These are phyloP conservation scores for Solanum lycopersicoides DNA, from an alignment of 257 asterid species.

Conservation along the genomic window DNA sequence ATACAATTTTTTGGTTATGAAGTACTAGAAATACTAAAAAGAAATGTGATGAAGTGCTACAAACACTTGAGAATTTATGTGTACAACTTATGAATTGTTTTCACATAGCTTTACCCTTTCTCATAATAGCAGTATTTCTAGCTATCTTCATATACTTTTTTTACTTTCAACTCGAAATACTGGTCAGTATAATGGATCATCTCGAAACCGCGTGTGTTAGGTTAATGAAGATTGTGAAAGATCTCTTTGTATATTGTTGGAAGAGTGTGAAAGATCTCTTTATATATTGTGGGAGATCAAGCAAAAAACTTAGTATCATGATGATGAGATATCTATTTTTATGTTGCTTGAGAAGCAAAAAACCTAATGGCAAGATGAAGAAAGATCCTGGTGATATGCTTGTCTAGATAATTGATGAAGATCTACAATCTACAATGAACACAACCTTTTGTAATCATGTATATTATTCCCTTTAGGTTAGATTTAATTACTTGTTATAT, in stretches of 20 bases:
- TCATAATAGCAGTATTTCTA: not conserved
- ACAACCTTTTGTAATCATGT: too few relatives aligned
- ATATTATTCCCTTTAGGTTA: too few relatives aligned
- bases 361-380: too few relatives aligned
- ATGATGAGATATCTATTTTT: conserved; percentile 9
- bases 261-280: not conserved
- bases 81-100: conserved; percentile 10
- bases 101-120: not conserved
- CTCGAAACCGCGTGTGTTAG: not conserved
- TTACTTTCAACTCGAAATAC: not conserved
- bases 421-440: too few relatives aligned
- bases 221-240: too few relatives aligned
- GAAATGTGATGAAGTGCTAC: not conserved
- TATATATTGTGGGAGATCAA: not conserved
- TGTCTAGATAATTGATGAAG: not conserved
- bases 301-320: not conserved
- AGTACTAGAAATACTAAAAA: too few relatives aligned
- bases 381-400: not conserved
- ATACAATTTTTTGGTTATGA: not conserved
- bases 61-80: not conserved
- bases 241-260: too few relatives aligned
- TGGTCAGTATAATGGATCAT: not conserved
- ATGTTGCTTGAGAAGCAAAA: too few relatives aligned
- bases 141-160: not conserved
- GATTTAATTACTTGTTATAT: too few relatives aligned